These are phyloP conservation scores for Coelastrella sp. DNA, from an alignment of 139 green algal genomes.

Conservation along the genomic window DNA sequence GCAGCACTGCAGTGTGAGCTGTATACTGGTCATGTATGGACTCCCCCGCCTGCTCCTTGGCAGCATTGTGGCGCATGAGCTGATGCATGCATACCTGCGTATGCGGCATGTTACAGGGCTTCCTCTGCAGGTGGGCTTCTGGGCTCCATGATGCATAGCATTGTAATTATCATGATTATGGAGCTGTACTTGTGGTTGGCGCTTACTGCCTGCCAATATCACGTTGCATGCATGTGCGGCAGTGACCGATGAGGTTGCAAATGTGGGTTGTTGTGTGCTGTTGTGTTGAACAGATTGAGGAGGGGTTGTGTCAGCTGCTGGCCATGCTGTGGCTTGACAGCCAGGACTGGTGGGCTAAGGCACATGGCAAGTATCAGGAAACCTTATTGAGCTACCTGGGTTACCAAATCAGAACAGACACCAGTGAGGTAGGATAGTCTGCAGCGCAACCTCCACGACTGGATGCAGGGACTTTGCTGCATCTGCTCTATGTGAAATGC, in stretches of 20 bases:
- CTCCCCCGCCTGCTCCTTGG: conserved; percentile 86
- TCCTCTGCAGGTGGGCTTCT: conserved; percentile 54
- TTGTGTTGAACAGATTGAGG: conserved; percentile 70
- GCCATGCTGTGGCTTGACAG: conserved; percentile 90
- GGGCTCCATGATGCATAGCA: neutral
- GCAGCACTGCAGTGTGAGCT: conserved; percentile 74
- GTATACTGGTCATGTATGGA: conserved; percentile 90
- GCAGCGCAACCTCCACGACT: conserved; percentile 35
- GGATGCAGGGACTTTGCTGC: too few relatives aligned
- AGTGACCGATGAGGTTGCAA: neutral
- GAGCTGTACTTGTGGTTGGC: neutral
- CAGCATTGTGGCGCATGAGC: conserved; percentile 91
- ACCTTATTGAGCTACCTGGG: conserved; percentile 23
- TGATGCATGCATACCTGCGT: conserved; percentile 93
- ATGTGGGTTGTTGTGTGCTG: neutral
- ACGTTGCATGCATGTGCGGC: neutral
- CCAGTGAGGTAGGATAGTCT: conserved; percentile 54
- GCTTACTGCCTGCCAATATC: neutral
- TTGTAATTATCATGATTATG: neutral
- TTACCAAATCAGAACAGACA: conserved; percentile 80
- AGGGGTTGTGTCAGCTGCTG: conserved; percentile 96
- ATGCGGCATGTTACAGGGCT: conserved; percentile 74
- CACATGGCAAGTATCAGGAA: conserved; percentile 20
- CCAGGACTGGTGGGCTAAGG: conserved; percentile 60
- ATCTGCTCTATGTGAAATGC: too few relatives aligned